Evolutionary conservation across 768 basidiomycete species (phyloP), one percentile per base, ranked within the genome.

Genomic region (Tephrocybe sp.): DNA sequence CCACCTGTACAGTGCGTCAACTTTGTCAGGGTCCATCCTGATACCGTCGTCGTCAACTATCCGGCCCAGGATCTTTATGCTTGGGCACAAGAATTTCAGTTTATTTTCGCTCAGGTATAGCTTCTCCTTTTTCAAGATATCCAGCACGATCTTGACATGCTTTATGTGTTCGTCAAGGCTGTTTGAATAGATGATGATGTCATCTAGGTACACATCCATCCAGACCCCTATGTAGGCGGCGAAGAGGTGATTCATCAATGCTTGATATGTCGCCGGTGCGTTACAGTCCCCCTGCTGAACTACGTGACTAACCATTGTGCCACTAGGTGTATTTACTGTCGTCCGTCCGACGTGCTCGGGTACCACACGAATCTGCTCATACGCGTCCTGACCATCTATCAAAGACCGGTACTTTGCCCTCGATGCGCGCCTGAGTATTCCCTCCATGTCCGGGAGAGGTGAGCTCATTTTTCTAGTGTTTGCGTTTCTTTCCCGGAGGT

Each of bases 381-480:
- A 54, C 12, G 53, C 42, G 27, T 54, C 31, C 31, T 49, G 40
- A 8, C 47, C 24, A 33, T 53, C 36, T 2, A 46, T 37, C 13
- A 53, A 9, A 3, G 41, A 48, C 11, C 16, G 8, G 24, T 44
- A 49, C n/a, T 23, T 10, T 22, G 37, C 21, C 5, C 18, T 18
- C 11, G 50, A 21, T 15, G 34, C 45, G 9, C 31, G 11, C 10
- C 40, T 21, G 7, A 47, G 9, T 5, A 53, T 41, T 6, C 38
- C 46, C 6, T 47, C 45, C 13, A 29, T 39, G 15, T 33, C 39
- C 3, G 45, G 45, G n/a, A 53, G 15, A 8, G 40, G 45, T 23
- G 39, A 53, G 29, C 39, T 39, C 51, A 53, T 30, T 15, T 49
- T 53, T 6, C 4, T 21, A 16, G 47, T 49, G 18, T 49, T 49